These are phyloP conservation scores for Cryptosporidium viatorum DNA, from an alignment of 169 alveolate species.

Conservation along the genomic window DNA sequence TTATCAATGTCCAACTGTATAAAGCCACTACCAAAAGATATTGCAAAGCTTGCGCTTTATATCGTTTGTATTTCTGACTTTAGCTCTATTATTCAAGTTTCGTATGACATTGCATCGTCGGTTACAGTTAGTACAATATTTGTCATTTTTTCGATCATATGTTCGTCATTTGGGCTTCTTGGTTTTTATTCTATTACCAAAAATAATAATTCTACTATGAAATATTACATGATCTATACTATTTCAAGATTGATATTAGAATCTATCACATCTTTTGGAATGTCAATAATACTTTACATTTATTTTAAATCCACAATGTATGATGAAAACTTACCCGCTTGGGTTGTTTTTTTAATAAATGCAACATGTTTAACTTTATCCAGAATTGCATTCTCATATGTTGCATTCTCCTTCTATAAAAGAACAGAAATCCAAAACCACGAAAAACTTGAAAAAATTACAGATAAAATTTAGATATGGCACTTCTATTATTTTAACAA, in stretches of 20 bases:
- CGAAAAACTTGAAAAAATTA: background rate
- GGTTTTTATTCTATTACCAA: slow-evolving; percentile 39
- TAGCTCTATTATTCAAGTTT: slow-evolving; percentile 44
- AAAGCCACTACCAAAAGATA: slow-evolving; percentile 48
- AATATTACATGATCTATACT: slow-evolving; percentile 45
- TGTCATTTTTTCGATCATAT: slow-evolving; percentile 50
- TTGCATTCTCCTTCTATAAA: slow-evolving; percentile 41
- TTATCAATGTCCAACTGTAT: background rate
- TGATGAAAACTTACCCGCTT: slow-evolving; percentile 30
- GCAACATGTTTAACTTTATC: slow-evolving; percentile 36
- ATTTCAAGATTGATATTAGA: slow-evolving; percentile 26
- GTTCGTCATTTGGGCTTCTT: slow-evolving; percentile 43
- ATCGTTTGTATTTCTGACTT: slow-evolving; percentile 57
- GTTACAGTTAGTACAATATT: slow-evolving; percentile 36
- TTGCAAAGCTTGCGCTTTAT: slow-evolving; percentile 63
- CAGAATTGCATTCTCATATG: slow-evolving; percentile 54
- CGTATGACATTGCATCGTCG: slow-evolving; percentile 45
- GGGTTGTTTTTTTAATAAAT: slow-evolving; percentile 40
- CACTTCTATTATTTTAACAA: background rate
- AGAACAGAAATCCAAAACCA: background rate
- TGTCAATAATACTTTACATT: slow-evolving; percentile 14
- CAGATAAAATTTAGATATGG: background rate
- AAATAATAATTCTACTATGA: slow-evolving; percentile 17
- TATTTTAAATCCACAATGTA: slow-evolving; percentile 12
- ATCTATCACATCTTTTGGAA: slow-evolving; percentile 18